Base-by-base conservation (phyloP, 306 rosid genomes). In the Bauhinia variegata region DNA sequence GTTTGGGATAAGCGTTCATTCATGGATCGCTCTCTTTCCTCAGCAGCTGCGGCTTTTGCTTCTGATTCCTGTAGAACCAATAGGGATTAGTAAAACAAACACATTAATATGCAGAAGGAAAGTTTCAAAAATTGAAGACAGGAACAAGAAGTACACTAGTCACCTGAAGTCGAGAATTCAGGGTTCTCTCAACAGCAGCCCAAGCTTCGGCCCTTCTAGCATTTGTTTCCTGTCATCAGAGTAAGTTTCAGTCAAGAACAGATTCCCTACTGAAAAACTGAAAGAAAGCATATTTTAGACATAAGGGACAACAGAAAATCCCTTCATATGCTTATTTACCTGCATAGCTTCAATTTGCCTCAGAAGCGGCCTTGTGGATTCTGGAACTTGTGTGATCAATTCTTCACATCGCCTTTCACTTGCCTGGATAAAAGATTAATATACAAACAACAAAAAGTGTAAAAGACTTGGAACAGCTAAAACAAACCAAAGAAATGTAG, bases 261-360 rank as follows among this genome's bases (percentile, higher is more conserved):
- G 56, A 70, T 66, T 31, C 60, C 75, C 68, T 48, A 47, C 62
- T 19, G 23, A 69, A 32, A 63, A 57, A 74, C 23, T 56, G 66
- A 69, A 62, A 65, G 72, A 65, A 62, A 63, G 48, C 5, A 38
- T 56, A 16, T 30, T 38, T 48, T 53, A n/a, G 8, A 58, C 60
- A 65, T 57, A 17, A 43, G 43, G 42, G 57, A 48, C 61, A 44
- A 46, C 61, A 68, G 31, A 68, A 72, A 58, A 28, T 30, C 4
- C 32, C 74, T 59, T 60, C 46, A 63, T 50, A 54, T 49, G 71
- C 46, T 43, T 39, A 71, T 41, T 64, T 58, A 88, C 99, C 97
- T 95, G 97, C 96, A 95, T 95, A 73, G 96, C 99, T 79, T 95
- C 99, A 61, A 95, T 95, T 82, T 95, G 99, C 79, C 99, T 85